Evolutionary conservation across 2,329 filamentous ascomycete species (phyloP).

Genomic region (Cladosporium sp.): DNA sequence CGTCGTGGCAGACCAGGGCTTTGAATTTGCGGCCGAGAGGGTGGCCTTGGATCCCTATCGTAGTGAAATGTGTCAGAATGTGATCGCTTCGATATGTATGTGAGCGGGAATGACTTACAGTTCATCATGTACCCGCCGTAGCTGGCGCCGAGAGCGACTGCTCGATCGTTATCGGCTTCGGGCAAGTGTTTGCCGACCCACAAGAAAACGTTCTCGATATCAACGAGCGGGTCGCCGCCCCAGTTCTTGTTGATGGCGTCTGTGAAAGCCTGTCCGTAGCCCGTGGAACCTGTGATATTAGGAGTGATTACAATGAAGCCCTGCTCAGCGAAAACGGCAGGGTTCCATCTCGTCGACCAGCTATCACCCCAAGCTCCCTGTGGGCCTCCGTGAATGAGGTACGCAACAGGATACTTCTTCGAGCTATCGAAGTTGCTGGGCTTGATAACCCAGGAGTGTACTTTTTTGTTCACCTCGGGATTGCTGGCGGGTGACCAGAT

Average conservation of each 20-base stretch:
- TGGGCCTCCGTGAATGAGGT: slow-evolving; percentile 30
- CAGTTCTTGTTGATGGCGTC: slow-evolving; percentile 76
- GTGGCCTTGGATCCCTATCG: slow-evolving; percentile 73
- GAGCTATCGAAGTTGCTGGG: slow-evolving; percentile 26
- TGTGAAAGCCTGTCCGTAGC: slow-evolving; percentile 28
- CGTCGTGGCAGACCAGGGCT: slow-evolving; percentile 80
- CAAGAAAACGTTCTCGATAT: slow-evolving; percentile 74
- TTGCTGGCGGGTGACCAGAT: slow-evolving; percentile 66
- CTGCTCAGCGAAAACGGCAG: slow-evolving; percentile 28
- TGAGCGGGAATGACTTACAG: slow-evolving; percentile 28
- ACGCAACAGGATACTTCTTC: slow-evolving; percentile 30
- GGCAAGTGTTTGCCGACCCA: slow-evolving; percentile 62
- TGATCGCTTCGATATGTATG: slow-evolving; percentile 6
- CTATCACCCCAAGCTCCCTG: slow-evolving; percentile 26
- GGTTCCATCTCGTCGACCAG: slow-evolving; percentile 29
- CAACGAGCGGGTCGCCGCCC: slow-evolving; percentile 80
- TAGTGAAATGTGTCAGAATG: slow-evolving; percentile 25
- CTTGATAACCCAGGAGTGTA: slow-evolving; percentile 57
- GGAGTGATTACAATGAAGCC: slow-evolving; percentile 30
- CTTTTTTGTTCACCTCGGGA: slow-evolving; percentile 45
- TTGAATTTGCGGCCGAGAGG: slow-evolving; percentile 78
- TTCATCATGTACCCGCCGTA: slow-evolving; percentile 75
- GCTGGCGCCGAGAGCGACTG: slow-evolving; percentile 70
- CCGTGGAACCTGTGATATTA: slow-evolving; percentile 28
- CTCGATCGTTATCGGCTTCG: slow-evolving; percentile 64